Evolutionary conservation across 352 stramenopile genomes (phyloP).

Genomic region (Phytophthora europaea): DNA sequence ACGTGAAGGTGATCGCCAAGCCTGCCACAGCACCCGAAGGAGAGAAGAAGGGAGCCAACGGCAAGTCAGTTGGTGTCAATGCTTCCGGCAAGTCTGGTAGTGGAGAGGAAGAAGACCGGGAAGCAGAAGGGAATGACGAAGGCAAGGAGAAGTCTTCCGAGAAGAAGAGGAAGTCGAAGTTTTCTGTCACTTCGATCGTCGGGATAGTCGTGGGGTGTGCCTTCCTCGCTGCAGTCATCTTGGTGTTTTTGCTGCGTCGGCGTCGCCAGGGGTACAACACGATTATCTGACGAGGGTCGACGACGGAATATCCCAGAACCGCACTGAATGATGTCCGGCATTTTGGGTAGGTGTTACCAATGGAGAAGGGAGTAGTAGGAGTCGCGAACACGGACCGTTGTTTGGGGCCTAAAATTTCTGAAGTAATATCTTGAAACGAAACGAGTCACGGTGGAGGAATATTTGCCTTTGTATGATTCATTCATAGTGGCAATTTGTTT

Average conservation of each 20-base stretch:
- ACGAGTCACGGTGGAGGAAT: constrained; percentile 18
- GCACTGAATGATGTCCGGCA: constrained; percentile 4
- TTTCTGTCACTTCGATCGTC: constrained; percentile 53
- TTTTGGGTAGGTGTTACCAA: constrained; percentile 19
- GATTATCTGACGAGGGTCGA: constrained; percentile 41
- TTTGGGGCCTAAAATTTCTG: constrained; percentile 7
- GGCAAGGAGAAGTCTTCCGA: constrained; percentile 16
- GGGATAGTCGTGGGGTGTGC: constrained; percentile 52
- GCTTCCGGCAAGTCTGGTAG: constrained; percentile 33
- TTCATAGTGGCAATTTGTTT: constrained; percentile 3
- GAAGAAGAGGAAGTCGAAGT: constrained; percentile 37
- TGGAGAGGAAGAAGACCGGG: constrained; percentile 17
- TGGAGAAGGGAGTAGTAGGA: not conserved
- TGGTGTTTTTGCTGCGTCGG: constrained; percentile 46
- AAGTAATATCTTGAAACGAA: constrained; percentile 12
- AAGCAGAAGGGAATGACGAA: constrained; percentile 4
- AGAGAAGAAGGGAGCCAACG: constrained; percentile 24
- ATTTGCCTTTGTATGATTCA: constrained; percentile 21
- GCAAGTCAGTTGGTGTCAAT: constrained; percentile 37
- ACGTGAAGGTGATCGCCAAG: constrained; percentile 49
- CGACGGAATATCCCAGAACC: not conserved
- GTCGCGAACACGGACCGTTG: not conserved
- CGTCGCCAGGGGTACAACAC: constrained; percentile 58
- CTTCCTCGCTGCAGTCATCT: constrained; percentile 54
- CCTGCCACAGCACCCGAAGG: constrained; percentile 24